Evolutionary conservation across 257 asterid genomes (phyloP).

Genomic region (Haberlea rhodopensis): DNA sequence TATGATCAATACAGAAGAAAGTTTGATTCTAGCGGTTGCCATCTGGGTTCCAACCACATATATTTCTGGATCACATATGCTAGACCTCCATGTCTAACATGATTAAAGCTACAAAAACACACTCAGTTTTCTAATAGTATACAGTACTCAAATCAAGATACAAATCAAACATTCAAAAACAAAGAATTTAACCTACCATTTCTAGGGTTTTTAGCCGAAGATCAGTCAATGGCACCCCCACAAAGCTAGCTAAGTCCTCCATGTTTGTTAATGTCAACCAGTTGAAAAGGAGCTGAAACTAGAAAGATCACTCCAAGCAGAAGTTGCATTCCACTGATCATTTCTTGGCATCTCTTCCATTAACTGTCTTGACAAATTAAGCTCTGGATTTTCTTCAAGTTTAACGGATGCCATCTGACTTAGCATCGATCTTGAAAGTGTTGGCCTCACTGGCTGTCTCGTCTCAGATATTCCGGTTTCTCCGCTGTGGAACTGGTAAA

Average conservation of each 20-base stretch:
- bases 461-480: slow-evolving; percentile 38
- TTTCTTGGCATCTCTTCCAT: slow-evolving; percentile 44
- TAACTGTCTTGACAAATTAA: slow-evolving; percentile 51
- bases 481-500: slow-evolving; percentile 33
- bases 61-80: slow-evolving; percentile 13
- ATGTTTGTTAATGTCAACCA: slow-evolving; percentile 11
- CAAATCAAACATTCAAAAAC: slow-evolving; percentile 21
- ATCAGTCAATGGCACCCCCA: not conserved
- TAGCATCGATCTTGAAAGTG: slow-evolving; percentile 40
- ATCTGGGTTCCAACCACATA: slow-evolving; percentile 19
- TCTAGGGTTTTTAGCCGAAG: slow-evolving; percentile 55
- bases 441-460: slow-evolving; percentile 43
- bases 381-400: slow-evolving; percentile 57
- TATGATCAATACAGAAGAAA: slow-evolving; percentile 15
- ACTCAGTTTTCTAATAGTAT: slow-evolving; percentile 20
- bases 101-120: slow-evolving; percentile 33
- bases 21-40: slow-evolving; percentile 11
- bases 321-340: slow-evolving; percentile 44
- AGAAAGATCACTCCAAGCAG: slow-evolving; percentile 67
- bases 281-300: slow-evolving; percentile 77
- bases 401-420: slow-evolving; percentile 56
- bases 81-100: slow-evolving; percentile 20
- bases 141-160: slow-evolving; percentile 24
- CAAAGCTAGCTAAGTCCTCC: too few species aligned
- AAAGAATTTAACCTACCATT: slow-evolving; percentile 34